phyloP scores from a whole-genome alignment of 1,284 basidiomycete genomes.

The Lentinus polychrous region DNA sequence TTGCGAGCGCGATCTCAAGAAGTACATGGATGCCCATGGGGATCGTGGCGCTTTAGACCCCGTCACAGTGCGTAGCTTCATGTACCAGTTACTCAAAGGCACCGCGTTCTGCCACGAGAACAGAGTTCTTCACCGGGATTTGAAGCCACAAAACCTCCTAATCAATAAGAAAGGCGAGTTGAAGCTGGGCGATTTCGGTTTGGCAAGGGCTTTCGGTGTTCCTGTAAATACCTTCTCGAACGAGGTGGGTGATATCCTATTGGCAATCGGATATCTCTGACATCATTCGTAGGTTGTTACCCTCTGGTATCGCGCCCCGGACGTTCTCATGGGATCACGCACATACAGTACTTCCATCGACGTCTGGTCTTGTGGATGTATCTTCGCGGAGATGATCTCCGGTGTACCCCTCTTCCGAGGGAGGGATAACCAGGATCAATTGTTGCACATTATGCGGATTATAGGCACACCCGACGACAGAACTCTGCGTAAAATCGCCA shows the following conservation, averaged over 20 bases:
- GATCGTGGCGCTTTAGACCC: slow-evolving; percentile 93
- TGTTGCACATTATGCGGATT: slow-evolving; percentile 96
- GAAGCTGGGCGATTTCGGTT: slow-evolving; percentile 94
- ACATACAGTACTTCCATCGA: slow-evolving; percentile 99
- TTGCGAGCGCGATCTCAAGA: slow-evolving; percentile 97
- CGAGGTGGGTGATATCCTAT: slow-evolving; percentile 50
- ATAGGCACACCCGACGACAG: slow-evolving; percentile 93
- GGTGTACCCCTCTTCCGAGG: slow-evolving; percentile 97
- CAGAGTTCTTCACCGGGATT: slow-evolving; percentile 93
- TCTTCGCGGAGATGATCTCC: slow-evolving; percentile 98
- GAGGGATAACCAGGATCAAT: slow-evolving; percentile 95
- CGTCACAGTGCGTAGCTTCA: slow-evolving; percentile 91
- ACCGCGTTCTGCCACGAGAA: slow-evolving; percentile 99
- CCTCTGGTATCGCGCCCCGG: slow-evolving; percentile 98
- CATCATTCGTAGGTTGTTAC: slow-evolving; percentile 75
- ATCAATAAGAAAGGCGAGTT: slow-evolving; percentile 97
- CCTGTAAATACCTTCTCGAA: slow-evolving; percentile 96
- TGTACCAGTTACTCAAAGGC: slow-evolving; percentile 96
- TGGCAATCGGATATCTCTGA: slow-evolving; percentile 3
- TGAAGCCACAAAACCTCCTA: slow-evolving; percentile 96
- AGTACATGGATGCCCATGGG: slow-evolving; percentile 99
- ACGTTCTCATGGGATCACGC: slow-evolving; percentile 93
- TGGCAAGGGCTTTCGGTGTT: slow-evolving; percentile 93
- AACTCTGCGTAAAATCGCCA: slow-evolving; percentile 83
- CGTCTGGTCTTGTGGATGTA: slow-evolving; percentile 99